Base-by-base conservation (phyloP, 1,284 basidiomycete species). In the Malassezia psittaci region DNA sequence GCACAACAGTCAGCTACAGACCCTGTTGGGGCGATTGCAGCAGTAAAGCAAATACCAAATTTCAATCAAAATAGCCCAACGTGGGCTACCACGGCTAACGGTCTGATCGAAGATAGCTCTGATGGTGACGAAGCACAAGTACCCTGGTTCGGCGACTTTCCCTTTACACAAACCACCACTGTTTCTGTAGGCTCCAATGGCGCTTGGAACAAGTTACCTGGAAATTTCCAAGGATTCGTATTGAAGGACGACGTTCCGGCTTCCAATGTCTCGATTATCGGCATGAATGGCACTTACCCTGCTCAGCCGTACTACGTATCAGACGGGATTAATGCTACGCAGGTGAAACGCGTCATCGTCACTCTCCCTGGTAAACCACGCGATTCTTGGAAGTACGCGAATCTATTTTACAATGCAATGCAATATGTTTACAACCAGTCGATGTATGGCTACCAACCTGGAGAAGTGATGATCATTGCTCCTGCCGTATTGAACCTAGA, bases 331-430 rank as follows among this genome's bases (percentile, higher is more conserved):
- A 32, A 57, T 13, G 13, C 37, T 7, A 34, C 33, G 3, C 12
- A 32, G 19, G 41, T 70, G 48, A 67, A 63, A 55, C 60, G 67
- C 8, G 66, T 64, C 32, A 46, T 70, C 36, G 58, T 70, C 43
- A 59, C 59, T 35, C 57, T 67, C 32, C 68, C 66, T 16, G 66
- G 66, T 38, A 50, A 65, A 48, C 63, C 62, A 0, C 62, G 68
- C 4, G 65, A 70, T 40, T 60, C 59, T 41, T 70, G 68, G 68
- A 67, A 67, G 59, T 69, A 67, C 45, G 60, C 65, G 47, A 69
- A 63, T 44, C 33, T 71, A 44, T 57, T 69, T 8, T 57, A 65
- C 38, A 70, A 70, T 51, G 60, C 62, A 9, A 54, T 64, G 16
- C 52, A 67, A n/a, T 67, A 61, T 29, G 63, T 66, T 7, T 61